Conservation (phyloP, 2,329 filamentous ascomycete species). For the Aspergillus viridinutans region DNA sequence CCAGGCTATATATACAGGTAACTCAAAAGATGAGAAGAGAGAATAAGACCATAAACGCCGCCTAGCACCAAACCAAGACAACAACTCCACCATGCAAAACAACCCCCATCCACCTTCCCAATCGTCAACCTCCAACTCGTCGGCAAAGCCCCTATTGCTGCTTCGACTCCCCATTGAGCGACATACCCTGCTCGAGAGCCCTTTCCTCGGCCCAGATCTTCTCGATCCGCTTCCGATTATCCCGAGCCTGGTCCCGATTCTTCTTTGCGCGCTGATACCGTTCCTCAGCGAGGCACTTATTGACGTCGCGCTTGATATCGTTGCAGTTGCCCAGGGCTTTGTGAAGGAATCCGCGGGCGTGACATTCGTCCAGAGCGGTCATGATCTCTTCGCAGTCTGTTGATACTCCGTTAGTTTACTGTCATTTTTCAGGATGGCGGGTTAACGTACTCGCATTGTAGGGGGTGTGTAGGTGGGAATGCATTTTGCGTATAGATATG, state of each 20-base stretch:
- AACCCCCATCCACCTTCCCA: not conserved
- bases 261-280: conserved; percentile 70
- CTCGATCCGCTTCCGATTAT: conserved; percentile 70
- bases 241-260: conserved; percentile 68
- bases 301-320: conserved; percentile 75
- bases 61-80: conserved; percentile 11
- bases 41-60: conserved; percentile 2
- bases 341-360: conserved; percentile 85
- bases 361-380: conserved; percentile 90
- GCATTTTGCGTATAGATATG: conserved; percentile 58
- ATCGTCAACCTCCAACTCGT: not conserved
- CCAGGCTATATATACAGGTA: not conserved
- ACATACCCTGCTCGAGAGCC: conserved; percentile 16
- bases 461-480: conserved; percentile 94
- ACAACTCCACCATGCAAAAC: not conserved
- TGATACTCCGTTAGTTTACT: conserved; percentile 6
- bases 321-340: conserved; percentile 91
- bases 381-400: conserved; percentile 93
- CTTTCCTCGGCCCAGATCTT: conserved; percentile 67
- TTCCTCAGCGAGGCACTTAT: conserved; percentile 76
- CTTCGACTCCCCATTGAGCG: not conserved
- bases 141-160: not conserved
- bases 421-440: conserved; percentile 1
- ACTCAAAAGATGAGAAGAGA: conserved; percentile 4
- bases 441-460: conserved; percentile 71